Evolutionary conservation across 208 protist genomes (phyloP).

Genomic region (Wallacemonas sp.): DNA sequence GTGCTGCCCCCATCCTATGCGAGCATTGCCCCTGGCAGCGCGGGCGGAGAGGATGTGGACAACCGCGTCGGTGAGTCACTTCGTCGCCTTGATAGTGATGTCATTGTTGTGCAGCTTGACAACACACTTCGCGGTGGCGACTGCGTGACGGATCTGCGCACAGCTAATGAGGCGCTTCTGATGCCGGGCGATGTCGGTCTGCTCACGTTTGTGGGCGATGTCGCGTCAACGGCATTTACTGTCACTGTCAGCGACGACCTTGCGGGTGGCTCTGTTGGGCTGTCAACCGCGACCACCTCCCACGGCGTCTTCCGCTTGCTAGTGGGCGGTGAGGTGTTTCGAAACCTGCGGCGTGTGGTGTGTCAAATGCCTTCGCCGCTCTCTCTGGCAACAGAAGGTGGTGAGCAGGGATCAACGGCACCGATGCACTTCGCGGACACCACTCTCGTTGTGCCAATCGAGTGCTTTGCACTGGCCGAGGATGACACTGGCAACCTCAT

Average conservation of each 20-base stretch:
- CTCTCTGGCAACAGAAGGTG: too few relatives aligned
- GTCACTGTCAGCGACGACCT: slow-evolving; percentile 31
- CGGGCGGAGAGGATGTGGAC: too few relatives aligned
- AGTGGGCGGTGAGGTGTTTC: slow-evolving; percentile 47
- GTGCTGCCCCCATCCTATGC: slow-evolving; percentile 42
- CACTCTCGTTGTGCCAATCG: slow-evolving; percentile 17
- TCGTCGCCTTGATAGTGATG: slow-evolving; percentile 1
- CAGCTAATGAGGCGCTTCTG: slow-evolving; percentile 29
- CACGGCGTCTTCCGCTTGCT: slow-evolving; percentile 10
- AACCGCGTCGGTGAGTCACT: too few relatives aligned
- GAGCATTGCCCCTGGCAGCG: too few relatives aligned
- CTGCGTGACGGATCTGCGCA: slow-evolving; percentile 13
- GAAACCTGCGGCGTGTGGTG: slow-evolving; percentile 54
- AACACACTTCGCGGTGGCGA: slow-evolving; percentile 22
- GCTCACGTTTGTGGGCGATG: not conserved
- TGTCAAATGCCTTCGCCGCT: slow-evolving; percentile 1
- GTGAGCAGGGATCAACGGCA: not conserved
- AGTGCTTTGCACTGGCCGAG: slow-evolving; percentile 23
- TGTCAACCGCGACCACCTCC: slow-evolving; percentile 3
- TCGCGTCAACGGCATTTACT: not conserved
- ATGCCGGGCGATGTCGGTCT: slow-evolving; percentile 15
- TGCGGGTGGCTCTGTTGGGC: slow-evolving; percentile 33
- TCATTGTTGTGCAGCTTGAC: slow-evolving; percentile 37
- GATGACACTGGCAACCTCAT: slow-evolving; percentile 20
- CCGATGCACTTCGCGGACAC: slow-evolving; percentile 14